phyloP scores from a whole-genome alignment of 345 rosid genomes.

The Salix brachista region DNA sequence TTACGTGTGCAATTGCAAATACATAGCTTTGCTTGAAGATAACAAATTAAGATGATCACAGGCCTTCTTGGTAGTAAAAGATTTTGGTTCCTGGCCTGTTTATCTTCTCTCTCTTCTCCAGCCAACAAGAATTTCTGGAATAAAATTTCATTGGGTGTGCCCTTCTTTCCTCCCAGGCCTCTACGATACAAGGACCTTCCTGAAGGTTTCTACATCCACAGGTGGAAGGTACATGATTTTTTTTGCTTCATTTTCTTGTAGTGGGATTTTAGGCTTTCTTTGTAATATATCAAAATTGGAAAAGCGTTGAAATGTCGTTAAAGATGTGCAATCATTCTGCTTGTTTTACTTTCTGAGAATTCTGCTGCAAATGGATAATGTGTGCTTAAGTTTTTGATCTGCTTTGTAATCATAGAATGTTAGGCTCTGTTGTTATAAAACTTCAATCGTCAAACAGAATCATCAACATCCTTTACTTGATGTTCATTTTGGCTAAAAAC shows the following conservation, averaged over 20 bases:
- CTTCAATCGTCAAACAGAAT: no score
- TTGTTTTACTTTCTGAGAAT: not conserved
- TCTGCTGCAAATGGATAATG: not conserved
- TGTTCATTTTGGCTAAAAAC: no score
- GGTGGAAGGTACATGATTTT: slow-evolving; percentile 29
- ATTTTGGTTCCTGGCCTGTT: slow-evolving; percentile 34
- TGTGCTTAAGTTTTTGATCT: not conserved
- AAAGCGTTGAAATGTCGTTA: no score
- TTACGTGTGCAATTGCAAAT: not conserved
- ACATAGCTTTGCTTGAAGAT: not conserved
- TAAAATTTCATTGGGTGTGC: slow-evolving; percentile 35
- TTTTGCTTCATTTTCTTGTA: not conserved
- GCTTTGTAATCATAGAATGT: no score
- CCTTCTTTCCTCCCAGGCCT: slow-evolving; percentile 27
- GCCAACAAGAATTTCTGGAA: slow-evolving; percentile 30
- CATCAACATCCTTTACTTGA: no score
- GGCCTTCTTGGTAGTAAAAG: slow-evolving; percentile 41
- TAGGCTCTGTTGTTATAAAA: no score
- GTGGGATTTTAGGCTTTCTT: not conserved
- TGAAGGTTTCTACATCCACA: slow-evolving; percentile 35
- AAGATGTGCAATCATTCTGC: no score
- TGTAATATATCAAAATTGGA: no score
- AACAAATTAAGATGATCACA: slow-evolving; percentile 2
- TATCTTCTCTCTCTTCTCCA: slow-evolving; percentile 22
- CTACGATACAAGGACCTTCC: slow-evolving; percentile 25